Evolutionary conservation across 768 basidiomycete species (phyloP), one percentile per base, ranked within the genome.

Genomic region (Trametes maxima): DNA sequence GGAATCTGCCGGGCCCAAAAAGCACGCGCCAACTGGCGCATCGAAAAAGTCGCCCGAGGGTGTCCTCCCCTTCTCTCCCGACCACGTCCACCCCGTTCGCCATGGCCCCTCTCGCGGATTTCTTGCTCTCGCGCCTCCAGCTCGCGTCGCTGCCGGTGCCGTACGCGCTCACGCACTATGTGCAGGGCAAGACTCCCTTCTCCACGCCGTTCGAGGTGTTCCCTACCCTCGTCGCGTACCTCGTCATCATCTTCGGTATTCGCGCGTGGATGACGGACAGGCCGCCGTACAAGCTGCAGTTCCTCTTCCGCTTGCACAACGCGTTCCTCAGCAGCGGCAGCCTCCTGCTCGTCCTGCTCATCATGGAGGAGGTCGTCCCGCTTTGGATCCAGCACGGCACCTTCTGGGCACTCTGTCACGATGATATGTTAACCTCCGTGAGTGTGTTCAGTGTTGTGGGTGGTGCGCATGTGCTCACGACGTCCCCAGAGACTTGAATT

Each of bases 301-400:
- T 81, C 59, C 82, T 94, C 58, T 98, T 98, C 79, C 92, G 94
- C 76, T 70, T 83, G 42, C 97, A 99, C 79, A 99, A 99, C 74
- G 78, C 94, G 63, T 76, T 97, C 74, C 84, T 99, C 64, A 92
- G 92, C 64, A 72, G 80, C 48, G 95, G 95, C 36, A 95, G 93
- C 62, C 79, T 82, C n/a, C 75, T 98, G 43, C 80, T 99, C 28
- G 85, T 99, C 42, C 79, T 79, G n/a, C 80, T 97, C 35, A 95
- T 97, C 85, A 73, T 92, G 35, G 95, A 98, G 75, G 95, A 98
- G 77, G 89, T 97, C 48, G 54, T 89, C 10, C 96, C 95, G 21
- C 85, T 92, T 67, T 77, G 85, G 69, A 85, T 82, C 79, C 85
- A 85, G 52, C 77, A 88, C 52, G 89, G 90, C 46, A 59, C 87